phyloP scores from a whole-genome alignment of 2,329 filamentous ascomycete species.

The Penicillium concentricum region DNA sequence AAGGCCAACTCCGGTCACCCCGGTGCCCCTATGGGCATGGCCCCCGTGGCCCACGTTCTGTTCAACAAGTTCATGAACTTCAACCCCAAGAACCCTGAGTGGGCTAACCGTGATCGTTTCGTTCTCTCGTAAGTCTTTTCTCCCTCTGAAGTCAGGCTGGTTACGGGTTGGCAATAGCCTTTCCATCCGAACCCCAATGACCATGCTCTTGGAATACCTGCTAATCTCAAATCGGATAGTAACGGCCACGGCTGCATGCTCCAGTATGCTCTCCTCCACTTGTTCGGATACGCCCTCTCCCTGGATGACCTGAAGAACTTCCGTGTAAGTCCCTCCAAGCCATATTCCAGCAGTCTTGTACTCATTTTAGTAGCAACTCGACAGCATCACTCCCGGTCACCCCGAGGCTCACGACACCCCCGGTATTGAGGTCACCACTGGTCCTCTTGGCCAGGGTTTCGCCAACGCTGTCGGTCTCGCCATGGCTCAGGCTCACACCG shows the following conservation, averaged over 20 bases:
- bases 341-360: background rate
- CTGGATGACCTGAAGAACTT: slow-evolving; percentile 94
- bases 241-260: slow-evolving; percentile 99
- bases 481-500: slow-evolving; percentile 91
- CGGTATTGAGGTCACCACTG: slow-evolving; percentile 96
- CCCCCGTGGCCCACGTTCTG: slow-evolving; percentile 91
- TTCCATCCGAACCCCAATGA: background rate
- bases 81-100: slow-evolving; percentile 98
- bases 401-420: slow-evolving; percentile 96
- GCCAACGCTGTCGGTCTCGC: slow-evolving; percentile 96
- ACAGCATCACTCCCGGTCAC: slow-evolving; percentile 89
- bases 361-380: slow-evolving; percentile 54
- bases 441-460: slow-evolving; percentile 95
- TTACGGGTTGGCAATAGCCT: no score
- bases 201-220: background rate
- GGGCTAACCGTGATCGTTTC: slow-evolving; percentile 97
- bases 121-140: slow-evolving; percentile 83
- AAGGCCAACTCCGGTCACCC: slow-evolving; percentile 97
- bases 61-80: slow-evolving; percentile 99
- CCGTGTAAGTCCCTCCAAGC: slow-evolving; percentile 65
- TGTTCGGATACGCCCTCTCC: slow-evolving; percentile 84
- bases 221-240: slow-evolving; percentile 48
- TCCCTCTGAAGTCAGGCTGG: background rate
- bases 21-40: slow-evolving; percentile 97
- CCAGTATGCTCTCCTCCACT: slow-evolving; percentile 95